A percentile compares a stretch with the other conserved stretches of the same genome.
phyloP scores from a whole-genome alignment of 1,284 basidiomycete genomes.

The Ceratobasidium sp. region DNA sequence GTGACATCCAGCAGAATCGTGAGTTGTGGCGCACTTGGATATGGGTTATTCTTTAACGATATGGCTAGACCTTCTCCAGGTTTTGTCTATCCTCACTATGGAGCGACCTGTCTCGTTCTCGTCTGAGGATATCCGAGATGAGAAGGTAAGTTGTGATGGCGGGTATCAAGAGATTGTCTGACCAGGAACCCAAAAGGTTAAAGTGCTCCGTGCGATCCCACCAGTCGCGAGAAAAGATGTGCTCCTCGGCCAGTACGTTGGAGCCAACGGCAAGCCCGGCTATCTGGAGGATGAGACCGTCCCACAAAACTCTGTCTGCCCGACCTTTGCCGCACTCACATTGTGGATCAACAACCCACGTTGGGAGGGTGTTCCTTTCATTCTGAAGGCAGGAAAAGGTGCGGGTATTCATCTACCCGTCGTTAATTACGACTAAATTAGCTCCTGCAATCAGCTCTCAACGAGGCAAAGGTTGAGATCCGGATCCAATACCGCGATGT shows the following conservation, averaged over 20 bases:
- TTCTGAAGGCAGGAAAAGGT: slow-evolving; percentile 97
- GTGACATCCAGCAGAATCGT: slow-evolving; percentile 97
- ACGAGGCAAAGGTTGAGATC: slow-evolving; percentile 97
- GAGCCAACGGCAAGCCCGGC: slow-evolving; percentile 90
- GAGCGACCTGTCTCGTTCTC: slow-evolving; percentile 97
- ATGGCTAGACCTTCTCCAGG: slow-evolving; percentile 84
- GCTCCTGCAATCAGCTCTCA: slow-evolving; percentile 69
- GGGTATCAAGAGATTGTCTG: slow-evolving; percentile 8
- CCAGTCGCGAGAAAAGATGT: slow-evolving; percentile 81
- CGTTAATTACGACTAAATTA: background rate
- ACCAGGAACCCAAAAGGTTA: slow-evolving; percentile 69
- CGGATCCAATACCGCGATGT: slow-evolving; percentile 97
- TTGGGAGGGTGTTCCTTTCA: slow-evolving; percentile 98
- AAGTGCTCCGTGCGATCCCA: slow-evolving; percentile 90
- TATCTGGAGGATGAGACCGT: slow-evolving; percentile 96
- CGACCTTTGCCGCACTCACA: slow-evolving; percentile 89
- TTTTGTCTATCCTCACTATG: slow-evolving; percentile 92
- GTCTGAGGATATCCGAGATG: slow-evolving; percentile 95
- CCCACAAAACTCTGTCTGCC: slow-evolving; percentile 89
- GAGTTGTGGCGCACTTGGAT: slow-evolving; percentile 53
- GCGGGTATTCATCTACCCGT: slow-evolving; percentile 47
- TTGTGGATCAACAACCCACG: slow-evolving; percentile 93
- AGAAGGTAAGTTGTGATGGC: slow-evolving; percentile 73
- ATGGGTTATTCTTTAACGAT: slow-evolving; percentile 25
- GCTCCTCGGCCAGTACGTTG: slow-evolving; percentile 92